phyloP scores from a whole-genome alignment of 129 eudicot genomes.

The Rutidosis leptorrhynchoides region DNA sequence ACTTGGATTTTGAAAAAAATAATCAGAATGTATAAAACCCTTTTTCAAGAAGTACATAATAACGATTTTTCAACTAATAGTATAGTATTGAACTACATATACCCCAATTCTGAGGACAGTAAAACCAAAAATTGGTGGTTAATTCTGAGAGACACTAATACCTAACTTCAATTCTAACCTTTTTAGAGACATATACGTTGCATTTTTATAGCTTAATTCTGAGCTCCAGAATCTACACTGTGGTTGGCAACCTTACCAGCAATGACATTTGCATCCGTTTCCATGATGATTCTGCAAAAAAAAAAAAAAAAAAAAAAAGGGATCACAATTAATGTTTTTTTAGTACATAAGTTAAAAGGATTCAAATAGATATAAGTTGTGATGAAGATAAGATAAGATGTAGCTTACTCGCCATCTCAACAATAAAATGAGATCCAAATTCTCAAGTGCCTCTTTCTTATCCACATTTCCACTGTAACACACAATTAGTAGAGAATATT shows the following conservation, averaged over 20 bases:
- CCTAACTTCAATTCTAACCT: too few species aligned
- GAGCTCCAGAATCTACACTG: constrained; percentile 70
- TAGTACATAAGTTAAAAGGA: background rate
- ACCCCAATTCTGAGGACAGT: too few species aligned
- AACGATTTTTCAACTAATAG: too few species aligned
- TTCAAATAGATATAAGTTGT: background rate
- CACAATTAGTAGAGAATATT: background rate
- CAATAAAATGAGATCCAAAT: constrained; percentile 79
- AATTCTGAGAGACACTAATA: too few species aligned
- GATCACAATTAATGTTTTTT: background rate
- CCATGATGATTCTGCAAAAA: constrained; percentile 71
- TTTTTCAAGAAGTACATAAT: too few species aligned
- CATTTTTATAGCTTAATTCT: too few species aligned
- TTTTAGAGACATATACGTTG: too few species aligned
- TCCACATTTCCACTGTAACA: constrained; percentile 70
- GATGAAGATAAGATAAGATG: constrained; percentile 1
- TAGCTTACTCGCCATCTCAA: constrained; percentile 89
- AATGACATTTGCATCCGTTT: constrained; percentile 77
- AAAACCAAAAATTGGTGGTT: too few species aligned
- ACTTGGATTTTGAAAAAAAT: too few species aligned
- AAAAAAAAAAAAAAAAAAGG: too few species aligned
- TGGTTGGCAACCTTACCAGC: constrained; percentile 84
- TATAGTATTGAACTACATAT: too few species aligned
- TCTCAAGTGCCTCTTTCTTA: constrained; percentile 88
- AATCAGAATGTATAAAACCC: too few species aligned